Percentiles rank a stretch among this genome's conserved stretches.
phyloP scores from a whole-genome alignment of 495 filamentous ascomycete species.

The Letharia columbiana region DNA sequence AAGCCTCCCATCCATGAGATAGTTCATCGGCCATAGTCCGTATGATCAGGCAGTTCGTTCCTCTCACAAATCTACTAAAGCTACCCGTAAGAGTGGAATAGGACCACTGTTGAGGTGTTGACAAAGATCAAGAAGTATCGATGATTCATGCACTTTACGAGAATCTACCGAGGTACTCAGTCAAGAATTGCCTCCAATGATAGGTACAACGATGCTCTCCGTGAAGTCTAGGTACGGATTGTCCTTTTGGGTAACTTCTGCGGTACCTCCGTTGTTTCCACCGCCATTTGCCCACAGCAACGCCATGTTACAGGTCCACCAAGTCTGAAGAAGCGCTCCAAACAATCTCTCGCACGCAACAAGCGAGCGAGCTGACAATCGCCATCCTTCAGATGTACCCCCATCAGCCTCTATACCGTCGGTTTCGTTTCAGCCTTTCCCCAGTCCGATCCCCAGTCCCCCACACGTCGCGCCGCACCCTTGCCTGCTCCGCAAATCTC shows the following conservation, averaged over 20 bases:
- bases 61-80: neutral
- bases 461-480: neutral
- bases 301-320: neutral
- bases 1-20: neutral
- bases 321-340: neutral
- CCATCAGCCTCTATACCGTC: neutral
- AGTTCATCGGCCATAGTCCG: neutral
- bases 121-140: neutral
- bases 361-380: neutral
- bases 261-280: neutral
- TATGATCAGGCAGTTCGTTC: neutral
- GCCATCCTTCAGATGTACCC: neutral
- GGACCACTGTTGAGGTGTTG: neutral
- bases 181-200: neutral
- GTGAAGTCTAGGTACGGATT: neutral
- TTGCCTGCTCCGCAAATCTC: conserved; percentile 4
- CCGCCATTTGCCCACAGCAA: conserved; percentile 3
- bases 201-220: neutral
- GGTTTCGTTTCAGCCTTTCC: conserved; percentile 6
- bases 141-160: neutral
- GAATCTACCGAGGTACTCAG: neutral
- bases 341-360: neutral
- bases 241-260: neutral
- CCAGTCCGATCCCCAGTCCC: neutral
- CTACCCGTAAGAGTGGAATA: neutral